Percentiles rank a stretch among this genome's conserved stretches.
These are phyloP conservation scores for Metschnikowia chrysomelidarum DNA, from an alignment of 805 yeast species.

Conservation along the genomic window DNA sequence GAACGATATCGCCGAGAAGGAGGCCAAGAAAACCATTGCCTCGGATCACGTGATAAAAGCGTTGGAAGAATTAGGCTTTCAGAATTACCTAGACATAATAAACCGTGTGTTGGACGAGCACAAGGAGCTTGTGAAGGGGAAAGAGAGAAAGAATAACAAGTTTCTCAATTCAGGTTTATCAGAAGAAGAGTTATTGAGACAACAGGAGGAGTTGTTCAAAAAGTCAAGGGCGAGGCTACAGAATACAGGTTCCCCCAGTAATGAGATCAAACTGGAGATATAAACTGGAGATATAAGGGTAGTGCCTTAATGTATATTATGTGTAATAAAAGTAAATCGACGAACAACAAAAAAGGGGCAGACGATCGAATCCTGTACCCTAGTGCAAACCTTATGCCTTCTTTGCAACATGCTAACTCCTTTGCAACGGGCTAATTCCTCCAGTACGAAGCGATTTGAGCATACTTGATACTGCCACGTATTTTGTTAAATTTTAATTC, in stretches of 20 bases:
- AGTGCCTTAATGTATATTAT: constrained; percentile 15
- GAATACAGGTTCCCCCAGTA: constrained; percentile 22
- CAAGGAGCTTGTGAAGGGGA: constrained; percentile 81
- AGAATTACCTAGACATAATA: constrained; percentile 77
- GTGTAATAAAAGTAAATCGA: constrained; percentile 10
- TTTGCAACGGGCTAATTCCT: too few relatives aligned
- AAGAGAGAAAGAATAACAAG: constrained; percentile 89
- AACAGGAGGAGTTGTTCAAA: constrained; percentile 90
- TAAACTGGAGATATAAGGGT: constrained; percentile 13
- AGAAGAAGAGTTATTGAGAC: constrained; percentile 87
- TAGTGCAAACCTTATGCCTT: too few relatives aligned
- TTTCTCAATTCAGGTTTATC: constrained; percentile 88
- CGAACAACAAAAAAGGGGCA: too few relatives aligned
- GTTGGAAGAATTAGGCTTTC: constrained; percentile 80
- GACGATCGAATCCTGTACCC: too few relatives aligned
- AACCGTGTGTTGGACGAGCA: constrained; percentile 80
- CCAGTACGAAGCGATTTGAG: too few relatives aligned
- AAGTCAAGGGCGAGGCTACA: constrained; percentile 67
- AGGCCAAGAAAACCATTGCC: constrained; percentile 93
- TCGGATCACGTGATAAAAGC: constrained; percentile 95
- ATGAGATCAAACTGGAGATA: constrained; percentile 15
- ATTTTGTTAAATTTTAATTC: too few relatives aligned
- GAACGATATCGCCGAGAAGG: constrained; percentile 94
- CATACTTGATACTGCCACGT: too few relatives aligned
- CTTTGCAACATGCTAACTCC: too few relatives aligned